A percentile compares a stretch with the other conserved stretches of the same genome.
Conservation (phyloP, 225 moss, liverwort and hornwort species). For the Sphagnum contortum region DNA sequence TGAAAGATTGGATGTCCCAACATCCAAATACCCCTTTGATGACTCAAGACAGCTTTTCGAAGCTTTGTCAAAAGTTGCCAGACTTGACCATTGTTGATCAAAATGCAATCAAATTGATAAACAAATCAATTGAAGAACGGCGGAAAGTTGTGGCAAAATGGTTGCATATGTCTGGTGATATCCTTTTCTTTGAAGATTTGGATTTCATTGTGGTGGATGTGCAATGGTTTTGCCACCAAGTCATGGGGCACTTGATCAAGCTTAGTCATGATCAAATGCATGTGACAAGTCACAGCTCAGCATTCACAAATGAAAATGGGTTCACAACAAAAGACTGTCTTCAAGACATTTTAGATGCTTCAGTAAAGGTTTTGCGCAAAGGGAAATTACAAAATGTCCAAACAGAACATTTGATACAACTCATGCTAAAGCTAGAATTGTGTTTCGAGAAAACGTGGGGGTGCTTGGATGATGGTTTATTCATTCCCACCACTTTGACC, state of each 20-base stretch:
- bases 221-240: constrained; percentile 1
- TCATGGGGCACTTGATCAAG: neutral
- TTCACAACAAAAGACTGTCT: neutral
- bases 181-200: constrained; percentile 3
- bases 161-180: neutral
- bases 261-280: neutral
- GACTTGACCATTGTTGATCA: too few species aligned
- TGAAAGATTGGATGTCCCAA: too few species aligned
- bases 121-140: too few species aligned
- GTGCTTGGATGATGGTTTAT: neutral
- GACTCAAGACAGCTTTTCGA: too few species aligned
- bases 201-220: constrained; percentile 1
- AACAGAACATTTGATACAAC: neutral
- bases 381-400: neutral
- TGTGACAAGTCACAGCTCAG: neutral
- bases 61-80: too few species aligned
- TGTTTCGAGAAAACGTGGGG: neutral
- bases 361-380: neutral
- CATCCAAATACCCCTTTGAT: too few species aligned
- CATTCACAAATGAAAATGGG: neutral
- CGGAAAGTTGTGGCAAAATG: neutral
- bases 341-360: neutral
- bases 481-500: neutral
- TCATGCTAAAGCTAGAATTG: neutral
- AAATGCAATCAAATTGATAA: too few species aligned